These are phyloP conservation scores for Globisporangium cylindrosporum DNA, from an alignment of 352 stramenopile species.

Conservation along the genomic window DNA sequence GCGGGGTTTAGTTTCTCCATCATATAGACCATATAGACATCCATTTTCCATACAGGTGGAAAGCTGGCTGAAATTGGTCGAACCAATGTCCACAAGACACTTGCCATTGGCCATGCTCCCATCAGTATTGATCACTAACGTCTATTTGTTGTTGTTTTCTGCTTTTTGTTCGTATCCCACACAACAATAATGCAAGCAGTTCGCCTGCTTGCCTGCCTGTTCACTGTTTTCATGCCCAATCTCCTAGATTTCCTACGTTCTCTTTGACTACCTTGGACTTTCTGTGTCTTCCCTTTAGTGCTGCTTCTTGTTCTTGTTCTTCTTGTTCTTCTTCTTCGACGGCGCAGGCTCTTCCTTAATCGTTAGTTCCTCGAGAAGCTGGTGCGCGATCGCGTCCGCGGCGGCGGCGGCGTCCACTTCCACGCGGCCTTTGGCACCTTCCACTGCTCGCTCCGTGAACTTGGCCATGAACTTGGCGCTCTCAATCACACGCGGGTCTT, in stretches of 20 bases:
- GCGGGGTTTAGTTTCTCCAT: too few relatives aligned
- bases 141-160: constrained; percentile 8
- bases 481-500: constrained; percentile 80
- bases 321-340: constrained; percentile 68
- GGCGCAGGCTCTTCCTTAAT: constrained; percentile 52
- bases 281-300: background rate
- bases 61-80: constrained; percentile 6
- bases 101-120: too few relatives aligned
- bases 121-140: constrained; percentile 12
- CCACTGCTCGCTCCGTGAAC: constrained; percentile 87
- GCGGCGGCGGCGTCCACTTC: constrained; percentile 75
- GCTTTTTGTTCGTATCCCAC: constrained; percentile 11
- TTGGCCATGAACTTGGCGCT: constrained; percentile 80
- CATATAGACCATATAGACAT: too few relatives aligned
- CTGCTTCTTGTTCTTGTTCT: constrained; percentile 78
- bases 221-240: background rate
- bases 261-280: background rate
- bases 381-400: constrained; percentile 73
- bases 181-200: constrained; percentile 2
- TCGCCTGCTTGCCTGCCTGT: background rate
- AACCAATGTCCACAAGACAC: background rate
- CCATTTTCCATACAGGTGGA: background rate
- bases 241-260: constrained; percentile 2
- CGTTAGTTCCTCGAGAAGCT: constrained; percentile 72
- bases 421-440: constrained; percentile 77